phyloP scores from a whole-genome alignment of 1,284 basidiomycete genomes.

The Rhodotorula sp. region DNA sequence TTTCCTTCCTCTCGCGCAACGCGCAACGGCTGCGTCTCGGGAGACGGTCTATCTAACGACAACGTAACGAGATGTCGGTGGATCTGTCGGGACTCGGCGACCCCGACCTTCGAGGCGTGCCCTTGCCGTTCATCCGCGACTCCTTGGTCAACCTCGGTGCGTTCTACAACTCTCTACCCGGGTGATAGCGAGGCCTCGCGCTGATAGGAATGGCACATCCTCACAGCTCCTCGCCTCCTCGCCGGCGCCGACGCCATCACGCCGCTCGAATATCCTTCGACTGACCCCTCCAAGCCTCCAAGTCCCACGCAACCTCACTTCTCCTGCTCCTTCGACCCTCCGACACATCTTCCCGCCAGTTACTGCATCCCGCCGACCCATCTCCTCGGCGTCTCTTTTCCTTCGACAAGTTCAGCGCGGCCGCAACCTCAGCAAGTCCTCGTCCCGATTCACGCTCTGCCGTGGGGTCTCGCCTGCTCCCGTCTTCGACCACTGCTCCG shows the following conservation, averaged over 20 bases:
- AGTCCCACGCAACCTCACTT: neutral
- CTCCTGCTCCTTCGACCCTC: conserved; percentile 1
- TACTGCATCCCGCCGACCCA: conserved; percentile 9
- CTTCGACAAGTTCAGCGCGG: neutral
- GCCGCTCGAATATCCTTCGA: neutral
- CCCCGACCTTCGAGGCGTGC: neutral
- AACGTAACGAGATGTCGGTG: no score
- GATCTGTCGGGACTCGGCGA: no score
- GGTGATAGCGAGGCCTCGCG: no score
- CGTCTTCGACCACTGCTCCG: neutral
- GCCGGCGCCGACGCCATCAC: conserved; percentile 8
- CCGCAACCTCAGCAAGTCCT: neutral
- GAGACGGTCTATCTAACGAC: no score
- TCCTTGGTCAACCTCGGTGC: conserved; percentile 6
- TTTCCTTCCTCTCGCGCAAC: no score
- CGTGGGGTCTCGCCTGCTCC: neutral
- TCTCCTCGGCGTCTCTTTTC: conserved; percentile 11
- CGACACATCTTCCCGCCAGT: neutral
- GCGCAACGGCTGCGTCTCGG: no score
- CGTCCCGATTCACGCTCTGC: conserved; percentile 16
- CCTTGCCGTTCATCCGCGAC: conserved; percentile 12
- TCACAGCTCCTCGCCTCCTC: conserved; percentile 18
- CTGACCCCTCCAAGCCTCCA: neutral
- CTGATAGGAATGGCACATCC: no score
- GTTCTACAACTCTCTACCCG: neutral